Base-by-base conservation (phyloP, 1,284 basidiomycete genomes). In the Sporisorium exsertum region DNA sequence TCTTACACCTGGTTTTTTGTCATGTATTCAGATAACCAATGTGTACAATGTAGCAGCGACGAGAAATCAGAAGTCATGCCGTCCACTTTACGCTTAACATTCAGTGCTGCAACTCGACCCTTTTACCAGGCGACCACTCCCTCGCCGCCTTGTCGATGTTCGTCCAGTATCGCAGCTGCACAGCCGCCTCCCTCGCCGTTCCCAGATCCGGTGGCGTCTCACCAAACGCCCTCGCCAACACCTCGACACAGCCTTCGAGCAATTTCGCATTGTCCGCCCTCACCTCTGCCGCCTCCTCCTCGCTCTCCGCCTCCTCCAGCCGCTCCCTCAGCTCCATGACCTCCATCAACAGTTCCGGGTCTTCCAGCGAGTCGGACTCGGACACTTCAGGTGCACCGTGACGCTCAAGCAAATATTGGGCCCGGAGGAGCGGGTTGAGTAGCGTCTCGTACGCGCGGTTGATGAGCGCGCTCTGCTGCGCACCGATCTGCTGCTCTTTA, bases 391-490 rank as follows among this genome's bases (percentile, higher is more conserved):
- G 50, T 1, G 66, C 71, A 10, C 61, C 49, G 56, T 72, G 59
- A 8, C 77, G 35, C 45, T 84, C 68, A 18, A 84, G 54, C 32
- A 84, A 66, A 40, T 82, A 81, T 47, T 79, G 68, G 1, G 82
- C 81, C 3, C 83, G 70, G 1, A 63, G 54, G 4, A 84, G 67
- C 6, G 83, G 83, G n/a, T 79, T 65, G 27, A 68, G 59, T 8
- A 84, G 72, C 16, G 82, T 84, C 61, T 84, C 82, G 64, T 84
- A 84, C 1, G 83, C 83, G 20, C 80, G 79, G 56, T 84, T 84
- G 67, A 84, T 72, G 29, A 83, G 54, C 3, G 83, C 77, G 12
- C 77, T 80, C 47, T 84, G 83, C 61, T 81, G 77, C 4, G 77
- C 80, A 4, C 81, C 83, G 12, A 78, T 72, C 60, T 79, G 64